Base-by-base conservation (phyloP, 257 asterid species). In the Solanum paucissectum region DNA sequence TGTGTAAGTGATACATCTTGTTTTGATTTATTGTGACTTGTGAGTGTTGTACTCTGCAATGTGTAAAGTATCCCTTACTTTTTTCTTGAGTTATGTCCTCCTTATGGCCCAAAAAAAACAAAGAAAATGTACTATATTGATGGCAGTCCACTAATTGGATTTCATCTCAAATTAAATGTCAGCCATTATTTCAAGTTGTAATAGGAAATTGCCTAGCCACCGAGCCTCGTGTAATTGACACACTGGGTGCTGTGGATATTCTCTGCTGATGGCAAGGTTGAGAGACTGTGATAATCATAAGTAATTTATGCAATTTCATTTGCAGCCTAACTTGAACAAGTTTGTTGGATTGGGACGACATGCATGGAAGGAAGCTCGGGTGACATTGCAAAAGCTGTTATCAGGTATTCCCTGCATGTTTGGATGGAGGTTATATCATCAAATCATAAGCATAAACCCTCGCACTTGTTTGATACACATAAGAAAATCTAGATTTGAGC, bases 281-380 rank as follows among this genome's bases (percentile, higher is more conserved):
- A 77, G 64, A 46, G 38, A 42, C 64, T 77, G 36, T 76, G 42
- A 46, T 38, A 49, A 52, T 81, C 85, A 29, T 46, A 49, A 46
- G 42, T 46, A 9, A 81, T 52, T 29, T 32, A 21, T 74, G 52
- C 29, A 27, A 27, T 49, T 27, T 33, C 44, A 32, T 82, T 46
- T 86, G 84, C 98, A 95, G 99, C 91, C 96, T 88, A 94, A 92
- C 93, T 94, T 97, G 77, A 97, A 96, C 81, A 94, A 94, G 88
- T 96, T 97, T 88, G 86, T 95, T 95, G 97, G 85, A 87, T 84
- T 95, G 95, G 98, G 99, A 9, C 92, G 94, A 46, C 94, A 97
- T n/a, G 98, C 99, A 52, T 97, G 98, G 99, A 97, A 92, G 90
- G 99, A 97, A 92, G 99, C 99, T 88, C 98, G 99, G 73, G 37